Percentiles rank a stretch among this genome's conserved stretches.
Conservation (phyloP, 2,329 filamentous ascomycete species). For the Fusarium nanum region DNA sequence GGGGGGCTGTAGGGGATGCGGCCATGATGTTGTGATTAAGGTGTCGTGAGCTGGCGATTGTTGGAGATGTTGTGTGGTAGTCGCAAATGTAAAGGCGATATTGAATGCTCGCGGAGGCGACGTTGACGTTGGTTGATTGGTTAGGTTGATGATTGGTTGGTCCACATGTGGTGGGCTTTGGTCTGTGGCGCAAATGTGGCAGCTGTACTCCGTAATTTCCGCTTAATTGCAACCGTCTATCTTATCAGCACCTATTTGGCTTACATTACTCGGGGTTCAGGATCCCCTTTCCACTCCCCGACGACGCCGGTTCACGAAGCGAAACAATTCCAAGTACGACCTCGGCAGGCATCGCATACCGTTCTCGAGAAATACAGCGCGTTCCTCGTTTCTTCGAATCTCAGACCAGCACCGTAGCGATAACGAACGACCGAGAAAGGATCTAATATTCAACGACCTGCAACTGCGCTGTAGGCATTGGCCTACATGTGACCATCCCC, state of each 20-base stretch:
- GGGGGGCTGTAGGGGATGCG: constrained; percentile 62
- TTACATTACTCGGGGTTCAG: constrained; percentile 42
- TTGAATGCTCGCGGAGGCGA: constrained; percentile 22
- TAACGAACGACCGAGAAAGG: constrained; percentile 28
- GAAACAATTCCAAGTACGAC: constrained; percentile 34
- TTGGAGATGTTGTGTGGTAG: background rate
- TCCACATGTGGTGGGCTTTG: constrained; percentile 26
- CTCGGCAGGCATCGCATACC: constrained; percentile 27
- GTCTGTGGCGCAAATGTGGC: constrained; percentile 26
- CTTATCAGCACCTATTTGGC: constrained; percentile 43
- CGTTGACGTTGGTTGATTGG: constrained; percentile 31
- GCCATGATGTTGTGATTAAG: constrained; percentile 31
- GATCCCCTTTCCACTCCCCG: constrained; percentile 46
- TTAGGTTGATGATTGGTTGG: constrained; percentile 11
- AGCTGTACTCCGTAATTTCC: constrained; percentile 39
- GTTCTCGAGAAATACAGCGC: constrained; percentile 2
- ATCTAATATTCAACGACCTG: constrained; percentile 37
- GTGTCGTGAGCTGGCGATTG: background rate
- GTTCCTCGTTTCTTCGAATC: background rate
- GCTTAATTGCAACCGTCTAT: constrained; percentile 44
- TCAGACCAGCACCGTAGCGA: constrained; percentile 11
- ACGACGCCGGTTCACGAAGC: constrained; percentile 41
- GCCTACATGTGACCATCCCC: constrained; percentile 46
- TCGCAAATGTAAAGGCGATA: constrained; percentile 17
- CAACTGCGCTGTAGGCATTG: constrained; percentile 28